phyloP scores from a whole-genome alignment of 495 filamentous ascomycete genomes.

The Talaromyces trachyspermus region DNA sequence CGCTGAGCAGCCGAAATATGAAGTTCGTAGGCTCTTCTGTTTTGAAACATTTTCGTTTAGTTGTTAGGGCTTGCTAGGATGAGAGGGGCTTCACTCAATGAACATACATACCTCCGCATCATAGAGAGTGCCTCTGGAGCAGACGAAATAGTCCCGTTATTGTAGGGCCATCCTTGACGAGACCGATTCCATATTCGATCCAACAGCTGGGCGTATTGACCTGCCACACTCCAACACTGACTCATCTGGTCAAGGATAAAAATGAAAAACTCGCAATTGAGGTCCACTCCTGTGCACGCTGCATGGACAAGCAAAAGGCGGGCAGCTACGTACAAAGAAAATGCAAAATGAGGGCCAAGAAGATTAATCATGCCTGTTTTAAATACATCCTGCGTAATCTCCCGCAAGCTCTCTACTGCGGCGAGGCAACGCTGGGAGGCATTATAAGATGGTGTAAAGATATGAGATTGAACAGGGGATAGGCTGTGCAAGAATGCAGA shows the following conservation, averaged over 20 bases:
- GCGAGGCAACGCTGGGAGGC: conserved; percentile 12
- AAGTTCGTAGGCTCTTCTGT: not conserved
- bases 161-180: conserved; percentile 30
- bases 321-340: conserved; percentile 69
- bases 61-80: too few species aligned
- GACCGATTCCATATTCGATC: conserved; percentile 39
- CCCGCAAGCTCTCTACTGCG: conserved; percentile 65
- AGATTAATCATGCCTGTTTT: conserved; percentile 54
- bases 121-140: conserved; percentile 66
- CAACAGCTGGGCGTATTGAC: conserved; percentile 56
- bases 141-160: conserved; percentile 55
- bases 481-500: not conserved
- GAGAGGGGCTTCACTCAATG: not conserved
- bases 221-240: conserved; percentile 61
- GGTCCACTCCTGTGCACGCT: conserved; percentile 60
- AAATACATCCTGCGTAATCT: conserved; percentile 55
- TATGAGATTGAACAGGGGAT: not conserved
- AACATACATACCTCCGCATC: conserved; percentile 55
- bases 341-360: conserved; percentile 68
- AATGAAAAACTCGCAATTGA: conserved; percentile 60
- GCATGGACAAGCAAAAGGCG: conserved; percentile 65
- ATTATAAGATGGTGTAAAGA: not conserved
- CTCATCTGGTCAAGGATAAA: conserved; percentile 64
- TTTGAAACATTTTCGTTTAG: not conserved
- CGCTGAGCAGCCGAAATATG: not conserved